These are phyloP conservation scores for Babesia microti DNA, from an alignment of 169 alveolate species.

Conservation along the genomic window DNA sequence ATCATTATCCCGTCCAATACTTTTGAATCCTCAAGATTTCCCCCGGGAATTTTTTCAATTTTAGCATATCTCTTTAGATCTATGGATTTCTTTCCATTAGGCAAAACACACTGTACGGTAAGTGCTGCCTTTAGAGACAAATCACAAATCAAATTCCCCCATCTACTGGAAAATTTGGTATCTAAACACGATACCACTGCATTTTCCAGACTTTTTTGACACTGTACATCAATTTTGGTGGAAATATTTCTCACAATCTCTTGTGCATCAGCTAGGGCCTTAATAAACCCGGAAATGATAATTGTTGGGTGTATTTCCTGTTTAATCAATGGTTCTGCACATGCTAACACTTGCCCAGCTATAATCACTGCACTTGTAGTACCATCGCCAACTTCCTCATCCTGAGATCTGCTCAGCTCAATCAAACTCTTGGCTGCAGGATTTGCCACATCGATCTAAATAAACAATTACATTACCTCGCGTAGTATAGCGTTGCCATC, in stretches of 20 bases:
- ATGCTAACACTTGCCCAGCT: constrained; percentile 92
- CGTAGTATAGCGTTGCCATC: constrained; percentile 96
- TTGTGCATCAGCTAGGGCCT: constrained; percentile 83
- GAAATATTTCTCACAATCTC: constrained; percentile 78
- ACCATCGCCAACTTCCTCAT: constrained; percentile 99
- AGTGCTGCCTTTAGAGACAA: constrained; percentile 89
- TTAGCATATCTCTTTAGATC: constrained; percentile 93
- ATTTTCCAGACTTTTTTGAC: constrained; percentile 67
- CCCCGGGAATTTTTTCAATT: constrained; percentile 99
- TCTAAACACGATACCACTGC: constrained; percentile 75
- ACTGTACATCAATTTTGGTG: constrained; percentile 68
- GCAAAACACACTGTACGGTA: constrained; percentile 45
- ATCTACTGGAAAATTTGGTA: constrained; percentile 85
- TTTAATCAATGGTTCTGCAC: constrained; percentile 87
- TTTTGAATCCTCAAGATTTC: constrained; percentile 85
- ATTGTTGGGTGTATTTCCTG: constrained; percentile 90
- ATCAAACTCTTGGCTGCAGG: constrained; percentile 98
- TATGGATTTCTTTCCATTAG: constrained; percentile 71
- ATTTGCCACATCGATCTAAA: constrained; percentile 89
- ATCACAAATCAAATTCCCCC: constrained; percentile 85
- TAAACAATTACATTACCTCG: constrained; percentile 68
- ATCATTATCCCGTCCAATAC: constrained; percentile 95
- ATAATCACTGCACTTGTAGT: constrained; percentile 93
- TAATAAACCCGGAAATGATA: constrained; percentile 85
- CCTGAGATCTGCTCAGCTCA: constrained; percentile 92